Base-by-base conservation (phyloP, 345 rosid species). In the Rhizophora mangle region DNA sequence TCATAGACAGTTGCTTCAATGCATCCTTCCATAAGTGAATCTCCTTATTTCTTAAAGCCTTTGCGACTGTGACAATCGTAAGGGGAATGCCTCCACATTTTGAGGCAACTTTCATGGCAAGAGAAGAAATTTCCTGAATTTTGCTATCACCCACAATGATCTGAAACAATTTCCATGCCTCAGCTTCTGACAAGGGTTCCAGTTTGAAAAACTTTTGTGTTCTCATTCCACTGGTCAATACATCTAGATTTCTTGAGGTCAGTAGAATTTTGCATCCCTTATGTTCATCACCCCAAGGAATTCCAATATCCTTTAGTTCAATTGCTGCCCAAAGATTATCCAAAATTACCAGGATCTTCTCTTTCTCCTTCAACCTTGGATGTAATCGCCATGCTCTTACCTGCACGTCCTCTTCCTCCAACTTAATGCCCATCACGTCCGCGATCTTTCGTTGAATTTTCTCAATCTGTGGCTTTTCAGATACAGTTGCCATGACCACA, bases 81-180 rank as follows among this genome's bases (percentile, higher is more conserved):
- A 83, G 1, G 0, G 87, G 87, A 39, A 83, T 69, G 0, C 87
- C 79, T 1, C 22, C 73, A 66, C 83, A 81, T 18, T 21, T 63
- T 1, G 46, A n/a, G 26, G 68, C 70, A 1, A 72, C 56, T 21
- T 79, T 55, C 16, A 0, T 2, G 16, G 81, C 81, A 8, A 62
- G 1, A 29, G 70, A 1, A 5, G 7, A 26, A 30, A 83, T 29
- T 1, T 19, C 22, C 5, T 0, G 13, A 10, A 15, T 29, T 22
- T 71, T 63, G 49, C 55, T 34, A 21, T 8, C 59, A 3, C 68
- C 78, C 1, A 64, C 73, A 7, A 8, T 65, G 68, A 19, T 68
- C 27, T 62, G 5, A 24, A 84, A 82, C 13, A 82, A 49, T 3
- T 58, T 29, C 84, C 78, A 65, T 3, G 82, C 71, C 30, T 84